Base-by-base conservation (phyloP, 2,329 filamentous ascomycete genomes). In the Hysterium pulicare region DNA sequence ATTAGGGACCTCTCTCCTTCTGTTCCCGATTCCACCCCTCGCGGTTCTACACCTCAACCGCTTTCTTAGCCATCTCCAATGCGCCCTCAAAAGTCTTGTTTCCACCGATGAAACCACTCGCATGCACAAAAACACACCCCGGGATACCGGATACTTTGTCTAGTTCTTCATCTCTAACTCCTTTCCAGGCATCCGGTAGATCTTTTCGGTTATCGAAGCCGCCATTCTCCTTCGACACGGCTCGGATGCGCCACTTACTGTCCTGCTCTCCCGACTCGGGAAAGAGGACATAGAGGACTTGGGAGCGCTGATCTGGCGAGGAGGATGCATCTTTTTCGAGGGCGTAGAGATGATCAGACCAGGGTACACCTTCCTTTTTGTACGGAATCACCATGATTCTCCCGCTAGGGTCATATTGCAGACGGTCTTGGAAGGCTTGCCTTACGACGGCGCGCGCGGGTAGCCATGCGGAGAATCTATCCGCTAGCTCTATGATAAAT, bases 261-360 rank as follows among this genome's bases (percentile, higher is more conserved):
- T 80, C 85, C 34, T 83, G 79, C 33, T 78, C 76, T 21, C 83
- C 79, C 59, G 81, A 87, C 73, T 98, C 91, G 0, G 90, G 86
- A 70, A 97, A 97, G 20, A 97, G 74, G 11, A 95, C 90, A 62
- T 96, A 97, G 38, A 90, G 75, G 3, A 91, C 83, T 55, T 81
- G 79, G 81, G 68, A 0, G 72, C 70, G 47, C 47, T 66, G 59
- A 41, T 58, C 51, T 57, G 54, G 60, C 42, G 66, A 71, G 16
- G 68, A 59, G 7, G 62, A 66, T 7, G 61, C 66, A 38, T 72
- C 68, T 59, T 83, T 77, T 55, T 98, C 93, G 21, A 97, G 79
- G 15, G 79, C 82, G 72, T 95, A 97, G 15, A 98, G 77, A 67
- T 98, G 93, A 61, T 97, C 91, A 67, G 95, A 93, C 93, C 93